Base-by-base conservation (phyloP, 2,329 filamentous ascomycete genomes). In the Nemania bipapillata region DNA sequence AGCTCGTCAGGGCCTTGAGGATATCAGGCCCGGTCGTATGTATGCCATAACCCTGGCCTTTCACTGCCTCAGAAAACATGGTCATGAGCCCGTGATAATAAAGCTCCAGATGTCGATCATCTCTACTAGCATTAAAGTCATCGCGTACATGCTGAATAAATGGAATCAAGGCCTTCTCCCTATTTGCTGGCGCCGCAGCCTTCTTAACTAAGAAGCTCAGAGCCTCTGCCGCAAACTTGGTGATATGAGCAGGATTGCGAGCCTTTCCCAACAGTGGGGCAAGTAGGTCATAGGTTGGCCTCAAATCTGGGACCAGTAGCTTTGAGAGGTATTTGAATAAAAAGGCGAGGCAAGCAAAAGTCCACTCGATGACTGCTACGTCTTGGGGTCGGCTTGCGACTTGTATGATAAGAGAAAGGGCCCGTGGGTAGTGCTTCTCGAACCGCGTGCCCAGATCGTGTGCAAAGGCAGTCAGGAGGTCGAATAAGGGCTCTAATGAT, bases 251-350 rank as follows among this genome's bases (percentile, higher is more conserved):
- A 72, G 95, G 96, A 72, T 95, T 93, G 65, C 89, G 89, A 65
- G 90, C 86, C 79, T 92, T 94, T 71, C 95, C 96, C 32, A 99
- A 87, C 60, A 98, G 86, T 2, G 94, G 91, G 0, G 92, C 87
- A 83, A 99, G 89, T 60, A 96, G 88, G 76, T 93, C 88, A 77
- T 93, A 94, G 1, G 96, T 90, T 54, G 95, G 93, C 70, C 92
- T 86, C 70, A 99, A 82, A 77, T 99, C 92, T 3, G 93, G 91
- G 0, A 96, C 92, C 24, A 99, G 82, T 0, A 98, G 86, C 71
- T 93, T 90, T 1, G 94, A 96, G 4, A 99, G 87, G 77, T 98
- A 98, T 79, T 99, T 99, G 87, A 99, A 97, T 47, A 98, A 85
- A 85, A 96, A 99, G 53, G 96, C 94, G 64, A 99, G 85, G 74